phyloP scores from a whole-genome alignment of 1,284 basidiomycete species.

The Ceratobasidium sp. region DNA sequence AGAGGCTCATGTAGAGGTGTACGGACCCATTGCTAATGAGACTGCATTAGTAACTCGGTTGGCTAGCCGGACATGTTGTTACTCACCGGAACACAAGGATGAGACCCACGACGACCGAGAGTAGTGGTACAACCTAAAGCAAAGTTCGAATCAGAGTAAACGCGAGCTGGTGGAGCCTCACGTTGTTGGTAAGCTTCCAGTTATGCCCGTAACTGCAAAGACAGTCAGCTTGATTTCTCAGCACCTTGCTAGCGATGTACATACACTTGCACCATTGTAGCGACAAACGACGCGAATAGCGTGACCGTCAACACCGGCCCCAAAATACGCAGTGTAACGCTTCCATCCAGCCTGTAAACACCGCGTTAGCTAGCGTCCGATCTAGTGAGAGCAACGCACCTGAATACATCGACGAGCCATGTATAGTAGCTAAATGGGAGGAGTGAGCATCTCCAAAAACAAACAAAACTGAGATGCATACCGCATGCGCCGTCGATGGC shows the following conservation, averaged over 20 bases:
- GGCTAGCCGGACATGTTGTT: background rate
- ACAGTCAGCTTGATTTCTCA: conserved; percentile 7
- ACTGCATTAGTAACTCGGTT: background rate
- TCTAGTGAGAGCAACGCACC: conserved; percentile 3
- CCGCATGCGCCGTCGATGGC: conserved; percentile 28
- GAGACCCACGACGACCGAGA: conserved; percentile 88
- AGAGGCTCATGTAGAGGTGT: conserved; percentile 47
- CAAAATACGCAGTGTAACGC: conserved; percentile 28
- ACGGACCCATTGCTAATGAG: conserved; percentile 55
- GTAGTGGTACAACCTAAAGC: conserved; percentile 72
- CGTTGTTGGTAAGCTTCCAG: conserved; percentile 58
- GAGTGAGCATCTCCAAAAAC: background rate
- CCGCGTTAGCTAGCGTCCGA: background rate
- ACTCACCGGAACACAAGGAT: conserved; percentile 79
- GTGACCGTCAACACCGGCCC: conserved; percentile 77
- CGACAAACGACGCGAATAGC: conserved; percentile 66
- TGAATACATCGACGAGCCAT: conserved; percentile 38
- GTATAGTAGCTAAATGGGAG: conserved; percentile 22
- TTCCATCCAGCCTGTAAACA: conserved; percentile 21
- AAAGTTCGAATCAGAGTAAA: conserved; percentile 65
- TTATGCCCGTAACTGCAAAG: conserved; percentile 40
- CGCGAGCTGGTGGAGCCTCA: conserved; percentile 66
- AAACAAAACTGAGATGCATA: background rate
- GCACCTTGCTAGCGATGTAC: background rate
- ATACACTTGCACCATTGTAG: conserved; percentile 44